These are phyloP conservation scores for Jatropha curcas DNA, from an alignment of 345 rosid species.

Conservation along the genomic window DNA sequence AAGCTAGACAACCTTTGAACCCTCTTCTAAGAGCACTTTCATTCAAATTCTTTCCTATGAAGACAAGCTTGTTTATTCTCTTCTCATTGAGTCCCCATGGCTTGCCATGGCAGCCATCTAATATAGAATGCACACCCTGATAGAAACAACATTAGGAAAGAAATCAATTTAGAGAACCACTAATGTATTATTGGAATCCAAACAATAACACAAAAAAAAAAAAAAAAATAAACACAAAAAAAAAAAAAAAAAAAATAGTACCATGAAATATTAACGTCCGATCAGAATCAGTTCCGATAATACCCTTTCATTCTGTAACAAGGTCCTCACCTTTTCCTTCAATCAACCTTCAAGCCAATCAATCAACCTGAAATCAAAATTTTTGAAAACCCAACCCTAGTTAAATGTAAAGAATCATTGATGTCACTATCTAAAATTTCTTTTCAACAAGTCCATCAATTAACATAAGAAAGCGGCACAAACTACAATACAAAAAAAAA, in stretches of 20 bases:
- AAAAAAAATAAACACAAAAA: too few relatives aligned
- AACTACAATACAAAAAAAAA: too few relatives aligned
- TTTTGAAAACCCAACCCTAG: too few relatives aligned
- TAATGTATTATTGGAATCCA: not conserved
- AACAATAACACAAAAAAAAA: too few relatives aligned
- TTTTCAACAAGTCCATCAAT: not conserved
- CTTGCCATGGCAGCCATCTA: slow-evolving; percentile 62
- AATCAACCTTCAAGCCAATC: slow-evolving; percentile 73
- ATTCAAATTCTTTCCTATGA: slow-evolving; percentile 66
- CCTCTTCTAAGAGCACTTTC: slow-evolving; percentile 59
- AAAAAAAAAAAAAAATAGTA: slow-evolving; percentile 21
- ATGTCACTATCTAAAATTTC: not conserved
- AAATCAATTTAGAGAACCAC: not conserved
- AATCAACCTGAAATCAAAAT: slow-evolving; percentile 58
- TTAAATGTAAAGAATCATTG: too few relatives aligned
- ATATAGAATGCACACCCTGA: slow-evolving; percentile 63
- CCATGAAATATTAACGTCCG: slow-evolving; percentile 69
- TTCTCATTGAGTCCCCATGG: slow-evolving; percentile 61
- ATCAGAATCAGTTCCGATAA: slow-evolving; percentile 43
- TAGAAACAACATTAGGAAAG: not conserved
- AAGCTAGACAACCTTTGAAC: slow-evolving; percentile 59
- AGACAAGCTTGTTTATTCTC: slow-evolving; percentile 66
- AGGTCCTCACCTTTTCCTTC: slow-evolving; percentile 74
- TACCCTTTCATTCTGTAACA: slow-evolving; percentile 75
- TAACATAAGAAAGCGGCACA: not conserved